A percentile compares a stretch with the other conserved stretches of the same genome.
phyloP scores from a whole-genome alignment of 108 stramenopile species.

The Cyclotella kingstonii region DNA sequence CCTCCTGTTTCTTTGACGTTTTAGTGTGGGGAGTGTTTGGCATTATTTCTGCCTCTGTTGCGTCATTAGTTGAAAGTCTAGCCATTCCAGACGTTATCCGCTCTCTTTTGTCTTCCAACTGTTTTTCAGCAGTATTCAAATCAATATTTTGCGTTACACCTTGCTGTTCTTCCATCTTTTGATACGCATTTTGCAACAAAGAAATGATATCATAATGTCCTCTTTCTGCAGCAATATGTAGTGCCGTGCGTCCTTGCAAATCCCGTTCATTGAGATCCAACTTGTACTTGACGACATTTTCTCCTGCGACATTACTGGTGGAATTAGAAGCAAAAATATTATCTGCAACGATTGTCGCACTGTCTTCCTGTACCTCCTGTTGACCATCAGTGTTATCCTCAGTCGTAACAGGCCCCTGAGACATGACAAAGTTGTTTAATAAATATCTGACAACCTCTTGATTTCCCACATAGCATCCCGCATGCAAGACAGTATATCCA shows the following conservation, averaged over 20 bases:
- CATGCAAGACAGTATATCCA: constrained; percentile 77
- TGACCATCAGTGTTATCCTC: not conserved
- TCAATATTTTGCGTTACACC: too few relatives aligned
- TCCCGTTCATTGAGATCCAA: constrained; percentile 48
- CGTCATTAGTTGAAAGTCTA: too few relatives aligned
- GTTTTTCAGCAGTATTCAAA: too few relatives aligned
- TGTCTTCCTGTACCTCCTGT: not conserved
- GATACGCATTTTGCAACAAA: constrained; percentile 40
- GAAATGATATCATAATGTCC: constrained; percentile 62
- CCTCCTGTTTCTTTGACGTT: too few relatives aligned
- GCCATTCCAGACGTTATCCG: too few relatives aligned
- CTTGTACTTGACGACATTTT: not conserved
- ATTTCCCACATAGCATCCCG: constrained; percentile 51
- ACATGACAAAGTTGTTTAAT: constrained; percentile 14
- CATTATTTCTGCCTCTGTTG: too few relatives aligned
- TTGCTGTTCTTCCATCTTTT: constrained; percentile 1
- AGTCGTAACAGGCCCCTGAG: not conserved
- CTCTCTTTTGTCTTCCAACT: too few relatives aligned
- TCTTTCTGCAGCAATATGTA: constrained; percentile 73
- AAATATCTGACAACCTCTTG: constrained; percentile 29
- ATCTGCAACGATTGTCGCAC: not conserved
- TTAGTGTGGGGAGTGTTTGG: too few relatives aligned
- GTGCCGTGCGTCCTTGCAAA: constrained; percentile 70
- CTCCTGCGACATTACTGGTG: too few relatives aligned
- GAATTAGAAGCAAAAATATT: too few relatives aligned